Evolutionary conservation across 768 basidiomycete species (phyloP).

Genomic region (Leccinum obscurum): DNA sequence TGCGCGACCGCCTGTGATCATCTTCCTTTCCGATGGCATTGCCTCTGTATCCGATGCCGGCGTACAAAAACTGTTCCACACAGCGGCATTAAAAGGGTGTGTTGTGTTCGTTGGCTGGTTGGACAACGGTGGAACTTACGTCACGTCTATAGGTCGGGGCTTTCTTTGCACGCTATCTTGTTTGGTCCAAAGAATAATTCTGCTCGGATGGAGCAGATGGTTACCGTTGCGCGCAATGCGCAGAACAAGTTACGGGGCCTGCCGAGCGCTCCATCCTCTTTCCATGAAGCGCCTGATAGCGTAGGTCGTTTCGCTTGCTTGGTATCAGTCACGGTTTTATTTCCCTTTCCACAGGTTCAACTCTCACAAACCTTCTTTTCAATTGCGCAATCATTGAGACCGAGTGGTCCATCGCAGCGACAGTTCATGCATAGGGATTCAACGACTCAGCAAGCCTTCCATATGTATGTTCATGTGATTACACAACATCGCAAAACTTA

Average conservation of each 20-base stretch:
- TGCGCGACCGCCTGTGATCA: conserved; percentile 47
- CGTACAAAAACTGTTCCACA: conserved; percentile 39
- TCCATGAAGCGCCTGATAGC: conserved; percentile 49
- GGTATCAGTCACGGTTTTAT: not conserved
- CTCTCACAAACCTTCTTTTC: conserved; percentile 55
- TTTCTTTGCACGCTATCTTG: conserved; percentile 59
- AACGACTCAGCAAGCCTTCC: conserved; percentile 50
- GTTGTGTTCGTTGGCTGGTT: not conserved
- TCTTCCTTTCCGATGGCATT: conserved; percentile 60
- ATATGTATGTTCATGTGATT: conserved; percentile 45
- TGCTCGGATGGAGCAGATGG: conserved; percentile 44
- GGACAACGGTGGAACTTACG: not conserved
- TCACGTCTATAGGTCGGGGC: conserved; percentile 40
- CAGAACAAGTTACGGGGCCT: conserved; percentile 36
- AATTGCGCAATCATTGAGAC: conserved; percentile 53
- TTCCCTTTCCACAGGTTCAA: conserved; percentile 38
- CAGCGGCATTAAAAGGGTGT: conserved; percentile 44
- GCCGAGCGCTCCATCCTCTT: conserved; percentile 39
- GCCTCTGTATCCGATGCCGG: conserved; percentile 35
- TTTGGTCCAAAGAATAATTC: conserved; percentile 40
- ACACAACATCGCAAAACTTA: not conserved
- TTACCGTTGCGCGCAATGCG: conserved; percentile 46
- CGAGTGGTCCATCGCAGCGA: conserved; percentile 46
- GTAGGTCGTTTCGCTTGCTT: conserved; percentile 30
- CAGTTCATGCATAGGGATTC: conserved; percentile 54